phyloP scores from a whole-genome alignment of 805 yeast genomes.

The Suhomyces kilbournensis region DNA sequence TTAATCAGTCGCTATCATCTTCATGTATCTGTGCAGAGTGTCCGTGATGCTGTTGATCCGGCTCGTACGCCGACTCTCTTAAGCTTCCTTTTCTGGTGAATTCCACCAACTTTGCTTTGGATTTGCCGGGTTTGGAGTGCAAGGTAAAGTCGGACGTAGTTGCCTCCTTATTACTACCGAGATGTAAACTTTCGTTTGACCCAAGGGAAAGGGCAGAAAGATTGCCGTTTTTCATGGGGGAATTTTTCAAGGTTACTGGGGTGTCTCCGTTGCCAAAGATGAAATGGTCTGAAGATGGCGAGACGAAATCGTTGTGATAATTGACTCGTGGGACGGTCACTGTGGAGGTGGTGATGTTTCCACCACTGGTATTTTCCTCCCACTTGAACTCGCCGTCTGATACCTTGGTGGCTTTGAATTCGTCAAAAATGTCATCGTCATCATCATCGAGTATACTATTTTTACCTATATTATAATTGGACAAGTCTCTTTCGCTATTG shows the following conservation, averaged over 20 bases:
- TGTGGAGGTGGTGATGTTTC: constrained; percentile 2
- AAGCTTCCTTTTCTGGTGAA: constrained; percentile 45
- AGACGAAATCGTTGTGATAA: constrained; percentile 3
- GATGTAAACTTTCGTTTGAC: constrained; percentile 10
- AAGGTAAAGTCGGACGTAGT: constrained; percentile 1
- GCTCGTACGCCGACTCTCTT: constrained; percentile 38
- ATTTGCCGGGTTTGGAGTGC: neutral
- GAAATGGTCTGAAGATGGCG: constrained; percentile 12
- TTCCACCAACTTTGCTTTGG: constrained; percentile 44
- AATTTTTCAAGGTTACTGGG: constrained; percentile 6
- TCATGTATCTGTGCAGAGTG: constrained; percentile 35
- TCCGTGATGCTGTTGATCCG: constrained; percentile 26
- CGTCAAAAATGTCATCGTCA: constrained; percentile 21
- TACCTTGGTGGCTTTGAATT: constrained; percentile 26
- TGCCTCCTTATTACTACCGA: constrained; percentile 5
- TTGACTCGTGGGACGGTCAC: constrained; percentile 1
- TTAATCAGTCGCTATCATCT: constrained; percentile 15
- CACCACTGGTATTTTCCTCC: constrained; percentile 16
- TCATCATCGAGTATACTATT: constrained; percentile 12
- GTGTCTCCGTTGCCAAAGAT: constrained; percentile 5
- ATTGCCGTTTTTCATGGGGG: constrained; percentile 13
- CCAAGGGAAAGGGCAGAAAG: constrained; percentile 21
- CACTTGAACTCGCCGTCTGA: constrained; percentile 31
- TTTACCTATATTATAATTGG: constrained; percentile 8
- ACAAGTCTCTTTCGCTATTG: constrained; percentile 10